Evolutionary conservation across 1,284 basidiomycete genomes (phyloP).

Genomic region (Volvariella volvacea): DNA sequence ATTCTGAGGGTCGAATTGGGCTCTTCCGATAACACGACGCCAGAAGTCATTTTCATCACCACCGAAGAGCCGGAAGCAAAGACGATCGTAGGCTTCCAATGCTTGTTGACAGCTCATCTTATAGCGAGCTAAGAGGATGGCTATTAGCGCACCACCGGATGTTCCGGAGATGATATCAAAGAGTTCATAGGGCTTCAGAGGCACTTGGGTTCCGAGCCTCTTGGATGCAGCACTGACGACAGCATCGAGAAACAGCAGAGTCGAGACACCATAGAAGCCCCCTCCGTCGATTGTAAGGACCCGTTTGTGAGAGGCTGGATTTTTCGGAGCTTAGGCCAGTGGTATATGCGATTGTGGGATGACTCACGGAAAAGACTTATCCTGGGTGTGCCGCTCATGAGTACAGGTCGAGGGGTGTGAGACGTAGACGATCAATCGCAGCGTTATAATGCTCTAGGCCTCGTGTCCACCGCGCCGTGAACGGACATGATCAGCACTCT

Average conservation of each 20-base stretch:
- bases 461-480: no score
- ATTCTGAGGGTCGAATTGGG: no score
- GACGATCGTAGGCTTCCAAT: slow-evolving; percentile 17
- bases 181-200: slow-evolving; percentile 18
- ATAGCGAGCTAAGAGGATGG: slow-evolving; percentile 24
- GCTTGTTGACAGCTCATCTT: slow-evolving; percentile 21
- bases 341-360: no score
- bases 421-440: no score
- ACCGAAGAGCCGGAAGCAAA: slow-evolving; percentile 12
- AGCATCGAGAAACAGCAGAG: slow-evolving; percentile 15
- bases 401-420: no score
- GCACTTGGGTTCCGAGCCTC: slow-evolving; percentile 7
- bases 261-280: slow-evolving; percentile 17
- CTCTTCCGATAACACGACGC: background rate
- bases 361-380: no score
- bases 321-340: no score
- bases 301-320: slow-evolving; percentile 2
- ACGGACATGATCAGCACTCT: no score
- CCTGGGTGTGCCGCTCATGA: no score
- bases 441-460: no score
- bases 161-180: slow-evolving; percentile 27
- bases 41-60: slow-evolving; percentile 7
- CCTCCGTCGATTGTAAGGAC: slow-evolving; percentile 21
- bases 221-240: slow-evolving; percentile 13
- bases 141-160: slow-evolving; percentile 23